These are phyloP conservation scores for Aspergillus fischeri DNA, from an alignment of 2,329 filamentous ascomycete genomes.

Conservation along the genomic window DNA sequence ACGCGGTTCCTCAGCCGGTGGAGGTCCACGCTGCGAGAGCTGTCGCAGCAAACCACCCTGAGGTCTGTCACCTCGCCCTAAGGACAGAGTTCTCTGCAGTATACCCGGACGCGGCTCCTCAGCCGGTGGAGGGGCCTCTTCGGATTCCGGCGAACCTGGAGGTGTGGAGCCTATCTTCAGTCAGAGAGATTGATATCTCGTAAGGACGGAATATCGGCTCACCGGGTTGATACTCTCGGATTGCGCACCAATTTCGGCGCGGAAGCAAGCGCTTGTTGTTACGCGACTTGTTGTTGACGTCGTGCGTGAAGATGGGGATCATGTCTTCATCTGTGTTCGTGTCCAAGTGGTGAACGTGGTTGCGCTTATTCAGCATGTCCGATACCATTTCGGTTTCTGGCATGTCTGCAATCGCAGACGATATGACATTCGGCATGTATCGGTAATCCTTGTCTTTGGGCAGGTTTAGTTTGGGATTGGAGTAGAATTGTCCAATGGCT, in stretches of 20 bases:
- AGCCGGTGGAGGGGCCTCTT: slow-evolving; percentile 31
- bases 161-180: slow-evolving; percentile 67
- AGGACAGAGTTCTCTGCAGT: slow-evolving; percentile 58
- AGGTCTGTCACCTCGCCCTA: slow-evolving; percentile 53
- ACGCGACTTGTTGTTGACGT: slow-evolving; percentile 80
- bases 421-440: slow-evolving; percentile 95
- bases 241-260: slow-evolving; percentile 92
- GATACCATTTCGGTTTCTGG: slow-evolving; percentile 84
- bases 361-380: slow-evolving; percentile 88
- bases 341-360: slow-evolving; percentile 66
- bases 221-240: slow-evolving; percentile 77
- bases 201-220: slow-evolving; percentile 20
- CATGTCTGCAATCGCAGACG: slow-evolving; percentile 88
- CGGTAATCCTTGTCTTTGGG: slow-evolving; percentile 88
- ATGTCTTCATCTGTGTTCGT: slow-evolving; percentile 84
- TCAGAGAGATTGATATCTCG: slow-evolving; percentile 4
- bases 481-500: slow-evolving; percentile 91
- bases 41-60: slow-evolving; percentile 40
- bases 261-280: slow-evolving; percentile 90
- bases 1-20: slow-evolving; percentile 29
- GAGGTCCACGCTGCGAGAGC: slow-evolving; percentile 42
- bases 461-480: slow-evolving; percentile 75
- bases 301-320: slow-evolving; percentile 87
- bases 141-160: slow-evolving; percentile 57
- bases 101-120: slow-evolving; percentile 31